These are phyloP conservation scores for Psophocarpus tetragonolobus DNA, from an alignment of 306 rosid genomes.

Conservation along the genomic window DNA sequence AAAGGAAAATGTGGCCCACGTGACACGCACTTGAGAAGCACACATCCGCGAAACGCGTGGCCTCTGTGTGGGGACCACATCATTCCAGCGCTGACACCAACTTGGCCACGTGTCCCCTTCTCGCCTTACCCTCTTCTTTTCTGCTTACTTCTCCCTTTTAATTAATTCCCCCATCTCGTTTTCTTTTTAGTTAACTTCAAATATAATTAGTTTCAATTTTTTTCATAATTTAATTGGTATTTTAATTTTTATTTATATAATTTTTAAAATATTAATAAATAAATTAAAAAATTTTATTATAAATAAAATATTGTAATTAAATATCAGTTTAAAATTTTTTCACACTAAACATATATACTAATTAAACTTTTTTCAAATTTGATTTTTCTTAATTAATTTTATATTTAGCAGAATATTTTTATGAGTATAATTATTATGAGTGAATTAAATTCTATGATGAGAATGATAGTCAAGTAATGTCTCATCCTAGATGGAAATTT, in stretches of 20 bases:
- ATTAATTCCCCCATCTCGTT: not conserved
- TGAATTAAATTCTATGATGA: not conserved
- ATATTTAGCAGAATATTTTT: not conserved
- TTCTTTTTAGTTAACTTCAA: not conserved
- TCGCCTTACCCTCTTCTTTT: not conserved
- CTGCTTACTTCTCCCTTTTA: not conserved
- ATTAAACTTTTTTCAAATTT: too few relatives aligned
- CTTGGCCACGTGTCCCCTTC: constrained; percentile 53
- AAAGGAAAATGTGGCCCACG: constrained; percentile 51
- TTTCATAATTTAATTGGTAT: not conserved
- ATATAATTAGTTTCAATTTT: not conserved
- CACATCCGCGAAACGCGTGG: constrained; percentile 64
- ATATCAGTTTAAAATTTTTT: too few relatives aligned
- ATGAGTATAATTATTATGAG: not conserved
- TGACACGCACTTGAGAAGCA: constrained; percentile 63
- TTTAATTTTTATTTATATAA: not conserved
- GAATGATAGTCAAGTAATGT: not conserved
- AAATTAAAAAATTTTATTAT: too few relatives aligned
- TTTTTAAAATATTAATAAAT: too few relatives aligned
- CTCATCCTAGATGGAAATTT: not conserved
- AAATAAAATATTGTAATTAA: too few relatives aligned
- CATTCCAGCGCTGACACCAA: constrained; percentile 34
- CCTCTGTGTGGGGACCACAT: constrained; percentile 52
- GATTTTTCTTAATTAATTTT: too few relatives aligned
- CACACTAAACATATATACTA: too few relatives aligned